Evolutionary conservation across 352 stramenopile species (phyloP).

Genomic region (Phytophthora tubulina): DNA sequence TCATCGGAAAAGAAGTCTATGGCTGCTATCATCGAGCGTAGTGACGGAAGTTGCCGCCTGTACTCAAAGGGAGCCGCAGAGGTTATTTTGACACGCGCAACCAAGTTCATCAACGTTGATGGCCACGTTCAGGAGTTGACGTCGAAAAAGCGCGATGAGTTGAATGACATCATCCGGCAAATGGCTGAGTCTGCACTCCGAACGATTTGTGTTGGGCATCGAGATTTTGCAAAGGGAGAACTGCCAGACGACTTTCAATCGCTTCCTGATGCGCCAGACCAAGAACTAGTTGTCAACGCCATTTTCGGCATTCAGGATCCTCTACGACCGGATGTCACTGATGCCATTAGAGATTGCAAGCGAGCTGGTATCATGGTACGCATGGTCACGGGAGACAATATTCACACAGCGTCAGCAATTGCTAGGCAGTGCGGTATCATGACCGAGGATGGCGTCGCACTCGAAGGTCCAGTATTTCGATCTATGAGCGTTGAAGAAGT

Average conservation of each 20-base stretch:
- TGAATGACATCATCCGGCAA: slow-evolving; percentile 73
- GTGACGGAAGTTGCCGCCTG: slow-evolving; percentile 50
- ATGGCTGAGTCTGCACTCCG: slow-evolving; percentile 89
- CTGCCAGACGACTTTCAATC: slow-evolving; percentile 73
- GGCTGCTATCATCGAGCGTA: slow-evolving; percentile 64
- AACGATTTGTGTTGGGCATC: slow-evolving; percentile 90
- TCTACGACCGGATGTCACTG: slow-evolving; percentile 93
- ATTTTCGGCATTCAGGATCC: slow-evolving; percentile 98
- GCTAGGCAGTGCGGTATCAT: slow-evolving; percentile 97
- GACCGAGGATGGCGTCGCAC: slow-evolving; percentile 86
- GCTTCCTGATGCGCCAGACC: slow-evolving; percentile 68
- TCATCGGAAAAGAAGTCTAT: slow-evolving; percentile 89
- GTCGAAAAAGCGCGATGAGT: slow-evolving; percentile 66
- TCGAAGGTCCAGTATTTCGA: slow-evolving; percentile 94
- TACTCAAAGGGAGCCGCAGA: slow-evolving; percentile 85
- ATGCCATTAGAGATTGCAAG: slow-evolving; percentile 95
- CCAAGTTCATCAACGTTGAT: slow-evolving; percentile 76
- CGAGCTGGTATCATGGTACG: slow-evolving; percentile 98
- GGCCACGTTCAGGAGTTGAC: slow-evolving; percentile 63
- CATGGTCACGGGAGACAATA: slow-evolving; percentile 99
- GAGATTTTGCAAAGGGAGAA: slow-evolving; percentile 65
- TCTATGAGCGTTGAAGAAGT: slow-evolving; percentile 78
- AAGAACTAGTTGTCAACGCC: slow-evolving; percentile 82
- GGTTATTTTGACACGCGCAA: slow-evolving; percentile 67
- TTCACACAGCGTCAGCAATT: slow-evolving; percentile 97